Base-by-base conservation (phyloP, 2,329 filamentous ascomycete species). In the Epichloe elymi region DNA sequence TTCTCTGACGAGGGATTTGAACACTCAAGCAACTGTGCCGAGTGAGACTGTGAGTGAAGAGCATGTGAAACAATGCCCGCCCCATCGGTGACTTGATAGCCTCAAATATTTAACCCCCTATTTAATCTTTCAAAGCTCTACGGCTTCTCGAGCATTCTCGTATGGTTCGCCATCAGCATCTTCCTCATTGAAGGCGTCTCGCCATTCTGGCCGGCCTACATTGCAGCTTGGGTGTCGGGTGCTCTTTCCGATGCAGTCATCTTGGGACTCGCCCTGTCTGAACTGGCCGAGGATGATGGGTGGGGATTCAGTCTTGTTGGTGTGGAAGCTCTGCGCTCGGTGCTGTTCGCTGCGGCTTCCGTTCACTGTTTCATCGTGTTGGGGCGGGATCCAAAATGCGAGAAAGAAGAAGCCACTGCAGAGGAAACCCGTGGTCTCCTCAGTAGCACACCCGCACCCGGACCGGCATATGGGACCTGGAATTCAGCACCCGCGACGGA, bases 181-280 rank as follows among this genome's bases (percentile, higher is more conserved):
- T 44, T 49, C 20, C 51, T 55, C 4, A 30, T 49, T 20, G 53
- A 55, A 43, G 49, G 45, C 8, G 46, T 36, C 8, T 46, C 46
- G 20, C 53, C 53, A 2, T 51, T 40, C 17, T 55, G 51, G 53
- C 53, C 53, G 5, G 51, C 53, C 36, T 51, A 55, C 42, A 17
- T 55, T 4, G 26, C 47, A 5, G 51, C 51, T 3, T 55, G 53
- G 53, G 37, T 35, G 3, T 41, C 41, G 7, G 53, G 51, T 8
- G 51, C 41, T 6, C 45, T 53, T n/a, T 47, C 26, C 17, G 53
- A 55, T 8, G 38, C 33, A 6, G 23, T 49, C 38, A 35, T 51
- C 7, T 35, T 55, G 20, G 46, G 41, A 3, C 38, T 55, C 3
- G n/a, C 23, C 2, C 33, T 17, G 17, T 37, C 20, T 5, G 33